Base-by-base conservation (phyloP, 108 stramenopile genomes). In the Pseudonitzschia pungens region DNA sequence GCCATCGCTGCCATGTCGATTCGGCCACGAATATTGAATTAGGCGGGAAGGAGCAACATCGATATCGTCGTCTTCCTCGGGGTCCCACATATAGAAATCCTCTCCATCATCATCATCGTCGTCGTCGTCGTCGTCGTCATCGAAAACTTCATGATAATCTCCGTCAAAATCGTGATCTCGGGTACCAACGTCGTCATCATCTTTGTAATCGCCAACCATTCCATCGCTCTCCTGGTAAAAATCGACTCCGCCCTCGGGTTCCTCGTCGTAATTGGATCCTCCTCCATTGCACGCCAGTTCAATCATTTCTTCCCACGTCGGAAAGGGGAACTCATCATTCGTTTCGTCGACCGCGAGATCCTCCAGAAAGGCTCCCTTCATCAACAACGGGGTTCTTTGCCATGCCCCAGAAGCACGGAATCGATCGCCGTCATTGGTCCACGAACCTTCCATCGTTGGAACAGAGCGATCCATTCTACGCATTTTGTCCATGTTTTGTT, bases 341-440 rank as follows among this genome's bases (percentile, higher is more conserved):
- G n/a, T 31, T 26, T 28, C 55, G 42, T 51, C 66, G 56, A 26
- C 58, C 27, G 74, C 14, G 32, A 80, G 40, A 26, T 56, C 36
- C 50, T 72, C 54, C 22, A 76, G 29, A 82, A 91, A 89, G 40
- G 88, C 90, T 8, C 72, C 57, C 64, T 82, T 77, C 42, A 91
- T 56, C 10, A 93, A 62, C 31, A 91, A 69, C 20, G 92, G 92
- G 26, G 80, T 70, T 26, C 72, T 68, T 31, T 87, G 87, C 92
- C 92, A 93, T 16, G 56, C 55, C 29, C 68, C 42, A 2, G 75
- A 60, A n/a, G 67, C 58, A 36, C 21, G 55, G 51, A 76, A 76
- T n/a, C 27, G 51, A 28, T 55, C 53, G 29, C 51, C 51, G 21
- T 36, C 22, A 12, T 51, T 41, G 12, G 40, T 51, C 66, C 50